A percentile compares a stretch with the other conserved stretches of the same genome.
Evolutionary conservation across 2,329 filamentous ascomycete genomes (phyloP).

Genomic region (Zymoseptoria tritici): DNA sequence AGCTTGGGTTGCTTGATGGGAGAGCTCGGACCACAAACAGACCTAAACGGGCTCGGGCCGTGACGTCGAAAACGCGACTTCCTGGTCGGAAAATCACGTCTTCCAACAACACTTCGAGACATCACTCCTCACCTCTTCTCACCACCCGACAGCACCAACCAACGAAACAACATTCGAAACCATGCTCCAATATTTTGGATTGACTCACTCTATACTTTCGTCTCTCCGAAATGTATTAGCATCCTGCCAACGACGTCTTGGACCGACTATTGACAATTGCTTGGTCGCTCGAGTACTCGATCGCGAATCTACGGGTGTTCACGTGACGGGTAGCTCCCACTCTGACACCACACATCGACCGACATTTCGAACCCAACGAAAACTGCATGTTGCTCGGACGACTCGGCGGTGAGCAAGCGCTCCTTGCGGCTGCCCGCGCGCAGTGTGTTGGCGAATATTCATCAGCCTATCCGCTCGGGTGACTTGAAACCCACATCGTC

Average conservation of each 20-base stretch:
- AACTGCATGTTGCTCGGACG: constrained; percentile 2
- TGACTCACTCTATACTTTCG: neutral
- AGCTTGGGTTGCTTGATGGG: neutral
- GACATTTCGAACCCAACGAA: neutral
- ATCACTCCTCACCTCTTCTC: neutral
- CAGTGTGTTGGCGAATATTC: neutral
- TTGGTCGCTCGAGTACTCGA: neutral
- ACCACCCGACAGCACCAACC: neutral
- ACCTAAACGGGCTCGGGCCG: neutral
- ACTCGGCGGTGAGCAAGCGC: constrained; percentile 3
- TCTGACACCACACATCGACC: neutral
- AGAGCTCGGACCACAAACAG: neutral
- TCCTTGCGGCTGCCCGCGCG: neutral
- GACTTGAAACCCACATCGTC: constrained; percentile 4
- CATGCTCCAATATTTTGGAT: neutral
- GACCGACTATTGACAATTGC: neutral
- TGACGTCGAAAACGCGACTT: neutral
- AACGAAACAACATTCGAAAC: neutral
- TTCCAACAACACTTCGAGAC: neutral
- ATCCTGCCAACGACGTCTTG: neutral
- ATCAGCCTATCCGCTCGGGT: constrained; percentile 4
- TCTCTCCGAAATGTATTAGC: neutral
- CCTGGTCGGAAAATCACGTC: neutral
- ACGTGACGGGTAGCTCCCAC: neutral
- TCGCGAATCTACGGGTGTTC: neutral